Evolutionary conservation across 768 basidiomycete species (phyloP), one percentile per base, ranked within the genome.

Genomic region (Podaxis pistillaris): DNA sequence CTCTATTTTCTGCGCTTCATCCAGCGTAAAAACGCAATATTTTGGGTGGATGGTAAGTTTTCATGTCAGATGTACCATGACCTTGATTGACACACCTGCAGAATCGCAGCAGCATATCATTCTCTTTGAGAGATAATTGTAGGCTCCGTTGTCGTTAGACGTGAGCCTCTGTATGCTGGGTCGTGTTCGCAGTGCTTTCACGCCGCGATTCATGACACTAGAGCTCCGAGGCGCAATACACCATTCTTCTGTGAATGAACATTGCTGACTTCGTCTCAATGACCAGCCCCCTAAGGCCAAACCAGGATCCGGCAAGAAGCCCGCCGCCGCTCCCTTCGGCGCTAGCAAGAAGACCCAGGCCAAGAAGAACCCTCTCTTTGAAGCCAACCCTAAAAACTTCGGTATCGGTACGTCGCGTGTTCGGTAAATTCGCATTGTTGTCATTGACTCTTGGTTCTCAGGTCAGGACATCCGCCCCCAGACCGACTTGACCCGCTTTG

Each of bases 301-400:
- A 72, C 52, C 85, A 67, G 86, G 86, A 77, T 74, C 88, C 65
- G 84, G 85, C 67, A 93, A 91, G 83, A 94, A 91, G 81, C 91
- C 90, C 68, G 93, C 93, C 66, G 83, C 89, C 62, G 90, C 93
- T 13, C 92, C 93, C 51, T 88, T 87, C 70, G 89, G 90, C 73
- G 88, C 88, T 70, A 83, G 83, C 83, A 93, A 93, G 79, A 65
- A 81, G 38, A 74, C 82, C 67, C 93, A 94, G 79, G 70, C 76
- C 40, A 87, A 87, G 76, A 96, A 96, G 82, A 98, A 98, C 84
- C 96, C 96, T 70, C 87, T 98, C 69, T 97, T 98, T 76, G 95
- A 98, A 83, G 75, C 94, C 60, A 81, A 74, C 64, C 86, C 94
- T 70, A 92, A 90, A 78, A 96, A 95, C 83, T 98, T 96, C 75